Percentiles rank a stretch among this genome's conserved stretches.
Evolutionary conservation across 2,329 filamentous ascomycete genomes (phyloP).

Genomic region (Ceratocystis smalleyi): DNA sequence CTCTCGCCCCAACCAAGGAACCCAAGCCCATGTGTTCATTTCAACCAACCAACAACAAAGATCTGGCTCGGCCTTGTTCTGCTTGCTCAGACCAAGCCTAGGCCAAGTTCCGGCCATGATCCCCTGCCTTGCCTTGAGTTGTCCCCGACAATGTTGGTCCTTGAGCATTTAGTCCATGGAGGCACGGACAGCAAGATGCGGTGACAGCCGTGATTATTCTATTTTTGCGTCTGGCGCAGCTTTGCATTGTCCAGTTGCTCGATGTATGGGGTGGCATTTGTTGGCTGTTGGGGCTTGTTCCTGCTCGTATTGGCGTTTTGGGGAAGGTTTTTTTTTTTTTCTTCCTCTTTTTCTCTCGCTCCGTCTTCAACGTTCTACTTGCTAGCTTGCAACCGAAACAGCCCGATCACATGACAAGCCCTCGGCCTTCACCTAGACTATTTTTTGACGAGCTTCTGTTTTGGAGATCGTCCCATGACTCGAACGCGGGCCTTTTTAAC

Average conservation of each 20-base stretch:
- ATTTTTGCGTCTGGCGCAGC: background rate
- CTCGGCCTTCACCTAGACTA: background rate
- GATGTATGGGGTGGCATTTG: background rate
- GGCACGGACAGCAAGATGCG: constrained; percentile 2
- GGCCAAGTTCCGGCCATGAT: background rate
- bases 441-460: background rate
- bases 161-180: background rate
- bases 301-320: background rate
- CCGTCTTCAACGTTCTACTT: background rate
- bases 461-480: background rate
- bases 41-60: constrained; percentile 2
- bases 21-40: constrained; percentile 1
- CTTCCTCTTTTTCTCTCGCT: background rate
- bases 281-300: background rate
- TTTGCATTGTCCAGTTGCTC: background rate
- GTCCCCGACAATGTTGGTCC: constrained; percentile 4
- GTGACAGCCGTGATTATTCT: background rate
- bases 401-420: background rate
- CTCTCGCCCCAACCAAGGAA: background rate
- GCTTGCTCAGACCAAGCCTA: constrained; percentile 3
- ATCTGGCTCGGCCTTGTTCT: background rate
- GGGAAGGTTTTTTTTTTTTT: background rate
- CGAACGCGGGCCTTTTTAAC: background rate
- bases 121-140: background rate
- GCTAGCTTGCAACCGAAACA: background rate